Evolutionary conservation across 352 stramenopile genomes (phyloP).

Genomic region (Phytophthora melonis): DNA sequence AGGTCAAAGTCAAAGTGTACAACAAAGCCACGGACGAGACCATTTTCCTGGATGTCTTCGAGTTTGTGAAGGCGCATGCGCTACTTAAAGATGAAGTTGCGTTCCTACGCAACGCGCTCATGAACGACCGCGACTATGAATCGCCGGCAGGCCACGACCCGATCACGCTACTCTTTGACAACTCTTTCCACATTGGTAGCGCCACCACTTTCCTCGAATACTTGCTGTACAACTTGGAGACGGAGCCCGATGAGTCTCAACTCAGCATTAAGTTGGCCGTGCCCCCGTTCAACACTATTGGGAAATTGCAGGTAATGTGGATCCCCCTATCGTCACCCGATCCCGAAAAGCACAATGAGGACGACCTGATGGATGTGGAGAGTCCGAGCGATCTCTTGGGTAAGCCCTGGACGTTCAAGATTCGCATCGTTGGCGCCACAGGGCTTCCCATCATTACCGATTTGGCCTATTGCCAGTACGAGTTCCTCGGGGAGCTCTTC

Average conservation of each 20-base stretch:
- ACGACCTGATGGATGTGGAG: constrained; percentile 80
- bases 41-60: constrained; percentile 94
- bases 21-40: constrained; percentile 90
- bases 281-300: constrained; percentile 94
- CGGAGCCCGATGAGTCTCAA: constrained; percentile 89
- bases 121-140: constrained; percentile 90
- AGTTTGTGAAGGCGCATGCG: constrained; percentile 92
- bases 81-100: constrained; percentile 89
- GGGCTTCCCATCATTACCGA: constrained; percentile 91
- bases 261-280: constrained; percentile 93
- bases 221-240: constrained; percentile 93
- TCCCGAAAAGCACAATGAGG: constrained; percentile 66
- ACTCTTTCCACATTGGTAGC: constrained; percentile 93
- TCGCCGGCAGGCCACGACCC: constrained; percentile 89
- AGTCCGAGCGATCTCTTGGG: constrained; percentile 82
- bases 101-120: constrained; percentile 92
- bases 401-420: constrained; percentile 92
- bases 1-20: constrained; percentile 93
- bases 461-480: constrained; percentile 93
- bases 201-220: constrained; percentile 94
- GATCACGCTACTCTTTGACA: constrained; percentile 93
- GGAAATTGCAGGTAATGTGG: constrained; percentile 92
- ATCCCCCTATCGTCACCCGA: constrained; percentile 85
- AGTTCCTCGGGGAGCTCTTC: constrained; percentile 93
- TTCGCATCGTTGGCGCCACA: constrained; percentile 85